These are phyloP conservation scores for Colletotrichum liaoningense DNA, from an alignment of 2,329 filamentous ascomycete genomes.

Conservation along the genomic window DNA sequence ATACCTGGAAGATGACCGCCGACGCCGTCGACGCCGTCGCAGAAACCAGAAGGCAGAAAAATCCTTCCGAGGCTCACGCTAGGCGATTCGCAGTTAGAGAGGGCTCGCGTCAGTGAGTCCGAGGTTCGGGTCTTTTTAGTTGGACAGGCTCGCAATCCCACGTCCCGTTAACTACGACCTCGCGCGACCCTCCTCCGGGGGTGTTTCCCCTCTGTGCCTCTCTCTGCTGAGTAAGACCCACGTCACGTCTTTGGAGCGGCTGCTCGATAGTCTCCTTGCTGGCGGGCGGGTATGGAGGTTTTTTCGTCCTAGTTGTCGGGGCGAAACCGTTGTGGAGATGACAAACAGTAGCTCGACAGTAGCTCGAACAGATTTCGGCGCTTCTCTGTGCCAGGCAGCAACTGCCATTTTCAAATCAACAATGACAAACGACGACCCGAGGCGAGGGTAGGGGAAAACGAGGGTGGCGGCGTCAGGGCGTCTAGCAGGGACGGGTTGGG, in stretches of 20 bases:
- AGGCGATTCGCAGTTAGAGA: not conserved
- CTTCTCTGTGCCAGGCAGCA: not conserved
- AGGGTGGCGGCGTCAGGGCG: not conserved
- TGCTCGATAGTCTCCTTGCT: not conserved
- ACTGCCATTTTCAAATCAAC: not conserved
- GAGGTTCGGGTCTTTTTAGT: not conserved
- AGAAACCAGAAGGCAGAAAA: not conserved
- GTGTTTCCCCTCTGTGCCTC: not conserved
- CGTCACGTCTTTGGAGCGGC: not conserved
- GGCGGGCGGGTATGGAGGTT: not conserved
- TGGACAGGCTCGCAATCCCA: not conserved
- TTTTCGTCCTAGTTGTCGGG: not conserved
- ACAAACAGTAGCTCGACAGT: not conserved
- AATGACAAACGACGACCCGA: not conserved
- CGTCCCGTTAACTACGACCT: not conserved
- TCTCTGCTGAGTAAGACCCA: constrained; percentile 24
- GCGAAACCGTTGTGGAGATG: not conserved
- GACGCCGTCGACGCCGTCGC: not conserved
- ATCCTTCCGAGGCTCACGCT: not conserved
- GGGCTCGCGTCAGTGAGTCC: not conserved
- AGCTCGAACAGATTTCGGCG: not conserved
- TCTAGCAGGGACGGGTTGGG: not conserved
- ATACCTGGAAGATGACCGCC: not conserved
- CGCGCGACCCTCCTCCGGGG: not conserved
- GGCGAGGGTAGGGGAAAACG: not conserved